These are phyloP conservation scores for Tricharina praecox DNA, from an alignment of 495 filamentous ascomycete genomes.

Conservation along the genomic window DNA sequence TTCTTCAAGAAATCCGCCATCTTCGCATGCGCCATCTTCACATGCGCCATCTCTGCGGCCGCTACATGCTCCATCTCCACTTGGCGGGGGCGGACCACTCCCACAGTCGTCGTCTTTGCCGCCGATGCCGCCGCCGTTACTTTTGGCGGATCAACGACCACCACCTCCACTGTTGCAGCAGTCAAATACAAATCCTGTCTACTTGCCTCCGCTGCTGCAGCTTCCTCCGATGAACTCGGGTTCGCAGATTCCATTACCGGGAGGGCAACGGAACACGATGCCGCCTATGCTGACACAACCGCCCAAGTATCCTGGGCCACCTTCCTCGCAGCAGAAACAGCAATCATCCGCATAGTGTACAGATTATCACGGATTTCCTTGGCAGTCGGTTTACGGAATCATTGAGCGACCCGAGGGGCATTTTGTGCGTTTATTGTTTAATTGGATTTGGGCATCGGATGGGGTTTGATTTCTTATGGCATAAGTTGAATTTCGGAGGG, in stretches of 20 bases:
- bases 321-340: constrained; percentile 23
- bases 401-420: no score
- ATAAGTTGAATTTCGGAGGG: constrained; percentile 4
- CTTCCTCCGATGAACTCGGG: constrained; percentile 25
- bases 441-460: background rate
- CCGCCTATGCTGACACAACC: constrained; percentile 24
- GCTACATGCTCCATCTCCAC: constrained; percentile 15
- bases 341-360: constrained; percentile 23
- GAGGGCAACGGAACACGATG: constrained; percentile 22
- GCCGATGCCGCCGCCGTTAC: constrained; percentile 23
- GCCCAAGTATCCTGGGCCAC: constrained; percentile 25
- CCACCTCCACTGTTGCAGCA: constrained; percentile 10
- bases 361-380: constrained; percentile 11
- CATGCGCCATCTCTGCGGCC: constrained; percentile 4
- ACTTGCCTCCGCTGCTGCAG: constrained; percentile 24
- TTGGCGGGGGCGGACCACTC: constrained; percentile 14
- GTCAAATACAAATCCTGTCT: constrained; percentile 15
- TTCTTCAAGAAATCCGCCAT: constrained; percentile 8
- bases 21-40: constrained; percentile 6
- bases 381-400: no score
- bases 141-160: constrained; percentile 17
- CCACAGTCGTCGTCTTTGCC: constrained; percentile 12
- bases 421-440: constrained; percentile 3
- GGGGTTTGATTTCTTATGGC: constrained; percentile 3
- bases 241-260: constrained; percentile 11